Evolutionary conservation across 129 eudicot genomes (phyloP), one percentile per base, ranked within the genome.

Genomic region (Cynara cardunculus): DNA sequence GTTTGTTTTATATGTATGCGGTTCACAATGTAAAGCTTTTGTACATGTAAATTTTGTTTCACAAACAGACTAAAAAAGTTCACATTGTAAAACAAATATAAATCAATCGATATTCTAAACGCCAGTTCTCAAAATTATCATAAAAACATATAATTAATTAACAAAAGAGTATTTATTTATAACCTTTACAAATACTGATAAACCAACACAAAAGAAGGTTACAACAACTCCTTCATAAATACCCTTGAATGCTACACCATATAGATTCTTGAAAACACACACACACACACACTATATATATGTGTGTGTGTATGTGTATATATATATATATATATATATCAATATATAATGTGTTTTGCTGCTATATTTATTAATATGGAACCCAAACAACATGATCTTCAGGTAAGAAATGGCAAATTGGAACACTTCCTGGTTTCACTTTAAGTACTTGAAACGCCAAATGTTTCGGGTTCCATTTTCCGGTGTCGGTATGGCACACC

Each of bases 361-460:
- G 25, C 5, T 21, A 4, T 5, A 25, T 28, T 66, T 44, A 72
- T 35, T 87, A 83, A 71, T 89, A 85, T 28, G 86, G 89, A 46
- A 89, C 88, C 97, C 97, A 91, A 30, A 89, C 89, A 78, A 92
- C 72, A 53, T 92, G 91, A 87, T 92, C 92, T 82, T 87, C 88
- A 1, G 97, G 94, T 68, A 92, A 89, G 78, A 88, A 90, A 82
- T 92, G 97, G 82, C 94, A 92, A 44, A 92, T 62, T 0, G 97
- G 97, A 31, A 87, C 88, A 70, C 59, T 85, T 80, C 97, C 94
- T 1, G 97, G 97, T 62, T 90, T 86, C 28, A 89, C 92, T 34
- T 88, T 88, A 19, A 92, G 92, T 68, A 92, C 92, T 69, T 83
- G 85, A 70, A 90, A 92, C 1, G 97, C 94, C 86, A 90, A 73